Evolutionary conservation across 2,329 filamentous ascomycete species (phyloP), one percentile per base, ranked within the genome.

Genomic region (Shiraia bambusicola): DNA sequence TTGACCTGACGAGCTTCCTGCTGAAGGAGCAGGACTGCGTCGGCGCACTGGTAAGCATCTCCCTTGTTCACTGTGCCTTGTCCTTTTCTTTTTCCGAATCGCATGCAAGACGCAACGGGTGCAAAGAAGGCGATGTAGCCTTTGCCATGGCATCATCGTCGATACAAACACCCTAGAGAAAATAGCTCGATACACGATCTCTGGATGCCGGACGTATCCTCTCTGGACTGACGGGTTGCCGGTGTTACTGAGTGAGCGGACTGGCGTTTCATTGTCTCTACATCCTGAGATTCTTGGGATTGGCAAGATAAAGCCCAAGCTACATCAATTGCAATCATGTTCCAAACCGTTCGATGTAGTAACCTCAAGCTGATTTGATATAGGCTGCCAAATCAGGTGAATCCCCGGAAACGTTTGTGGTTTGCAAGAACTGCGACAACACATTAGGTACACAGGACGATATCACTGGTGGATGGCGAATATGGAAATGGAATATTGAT

Each of bases 1-100:
- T 97, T 37, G 90, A 95, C 62, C 73, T 90, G 31, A 82, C 83
- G 22, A 87, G 84, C 9, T 84, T 98, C 49, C 71, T 95, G 16
- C 71, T 97, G 31, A 69, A 78, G 1, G 76, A 82, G 47, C 67
- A 71, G 2, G 87, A 97, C 67, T 91, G 88, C 55, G 42, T 44
- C 15, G 62, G 68, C 45, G 54, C 72, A 36, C 57, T 71, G 71
- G 73, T 77, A 72, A 64, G 72, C 30, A 17, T 31, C 35, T 14
- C n/a, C n/a, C n/a, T 2, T 31, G 19, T 22, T 34, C 24, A 29
- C 15, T 38, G n/a, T 28, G 9, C 14, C 10, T 44, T 24, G 19
- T 13, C 16, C 16, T 13, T 28, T 8, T 13, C 25, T 8, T 24
- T 14, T 14, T n/a, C 32, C 22, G 22, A 19, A 19, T 15, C 9